Evolutionary conservation across 768 basidiomycete species (phyloP).

Genomic region (Mycena epipterygia): DNA sequence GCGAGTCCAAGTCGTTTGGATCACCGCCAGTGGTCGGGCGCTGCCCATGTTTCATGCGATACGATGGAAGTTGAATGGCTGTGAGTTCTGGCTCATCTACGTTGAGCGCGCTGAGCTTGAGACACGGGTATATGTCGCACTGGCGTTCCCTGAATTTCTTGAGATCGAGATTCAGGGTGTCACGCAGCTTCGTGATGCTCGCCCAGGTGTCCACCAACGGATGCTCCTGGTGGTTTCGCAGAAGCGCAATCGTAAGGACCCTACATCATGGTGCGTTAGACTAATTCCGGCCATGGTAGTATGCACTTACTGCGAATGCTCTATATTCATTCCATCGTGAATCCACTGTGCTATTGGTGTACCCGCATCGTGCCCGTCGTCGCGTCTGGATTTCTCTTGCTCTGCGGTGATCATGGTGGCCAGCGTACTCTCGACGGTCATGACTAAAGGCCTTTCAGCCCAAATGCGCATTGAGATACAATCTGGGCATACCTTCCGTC

Average conservation of each 20-base stretch:
- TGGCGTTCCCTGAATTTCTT: too few species aligned
- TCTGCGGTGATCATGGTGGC: not conserved
- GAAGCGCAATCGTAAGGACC: not conserved
- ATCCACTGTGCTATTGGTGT: not conserved
- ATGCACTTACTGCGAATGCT: not conserved
- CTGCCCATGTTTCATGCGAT: not conserved
- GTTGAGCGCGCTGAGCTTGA: too few species aligned
- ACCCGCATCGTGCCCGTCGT: not conserved
- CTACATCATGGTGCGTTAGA: slow-evolving; percentile 40
- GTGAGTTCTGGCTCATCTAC: too few species aligned
- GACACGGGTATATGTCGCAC: too few species aligned
- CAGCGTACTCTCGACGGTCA: not conserved
- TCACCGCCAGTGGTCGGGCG: not conserved
- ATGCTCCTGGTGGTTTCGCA: not conserved
- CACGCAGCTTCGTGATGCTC: too few species aligned
- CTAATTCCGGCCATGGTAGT: not conserved
- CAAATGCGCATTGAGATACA: not conserved
- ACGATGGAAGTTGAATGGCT: not conserved
- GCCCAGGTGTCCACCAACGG: too few species aligned
- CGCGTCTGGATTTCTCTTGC: not conserved
- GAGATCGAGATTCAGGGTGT: too few species aligned
- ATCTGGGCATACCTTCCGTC: not conserved
- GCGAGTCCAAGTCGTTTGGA: not conserved
- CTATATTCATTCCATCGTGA: too few species aligned
- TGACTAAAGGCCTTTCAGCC: not conserved